phyloP scores from a whole-genome alignment of 2,329 filamentous ascomycete genomes.

The Colletotrichum paranaense region DNA sequence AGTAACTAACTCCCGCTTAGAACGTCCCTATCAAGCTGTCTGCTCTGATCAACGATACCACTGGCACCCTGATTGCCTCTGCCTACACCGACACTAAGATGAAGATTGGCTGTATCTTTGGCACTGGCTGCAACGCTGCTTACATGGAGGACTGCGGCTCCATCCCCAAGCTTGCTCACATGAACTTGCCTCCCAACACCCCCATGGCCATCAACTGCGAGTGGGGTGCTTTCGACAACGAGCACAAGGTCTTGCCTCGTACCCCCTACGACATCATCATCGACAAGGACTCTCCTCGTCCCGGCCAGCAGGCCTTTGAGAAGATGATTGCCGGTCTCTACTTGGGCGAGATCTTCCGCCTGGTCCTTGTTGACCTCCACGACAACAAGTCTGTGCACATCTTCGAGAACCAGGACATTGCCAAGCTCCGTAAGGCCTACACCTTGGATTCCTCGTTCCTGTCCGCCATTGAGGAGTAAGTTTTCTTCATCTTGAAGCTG shows the following conservation, averaged over 20 bases:
- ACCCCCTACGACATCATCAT: constrained; percentile 89
- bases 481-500: constrained; percentile 36
- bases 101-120: constrained; percentile 97
- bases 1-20: constrained; percentile 52
- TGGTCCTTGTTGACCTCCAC: constrained; percentile 86
- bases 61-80: constrained; percentile 94
- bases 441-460: constrained; percentile 93
- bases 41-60: constrained; percentile 97
- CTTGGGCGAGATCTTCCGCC: constrained; percentile 92
- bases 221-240: constrained; percentile 96
- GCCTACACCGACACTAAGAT: constrained; percentile 95
- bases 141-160: constrained; percentile 96
- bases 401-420: constrained; percentile 86
- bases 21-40: constrained; percentile 92
- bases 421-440: constrained; percentile 86
- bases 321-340: constrained; percentile 98
- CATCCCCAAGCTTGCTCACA: constrained; percentile 92
- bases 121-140: constrained; percentile 96
- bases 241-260: constrained; percentile 85
- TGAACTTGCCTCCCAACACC: constrained; percentile 85
- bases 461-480: constrained; percentile 88
- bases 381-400: constrained; percentile 80
- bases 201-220: constrained; percentile 98
- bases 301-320: constrained; percentile 94
- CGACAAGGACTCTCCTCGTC: constrained; percentile 90